These are phyloP conservation scores for Penicillium sp. DNA, from an alignment of 2,329 filamentous ascomycete genomes.

Conservation along the genomic window DNA sequence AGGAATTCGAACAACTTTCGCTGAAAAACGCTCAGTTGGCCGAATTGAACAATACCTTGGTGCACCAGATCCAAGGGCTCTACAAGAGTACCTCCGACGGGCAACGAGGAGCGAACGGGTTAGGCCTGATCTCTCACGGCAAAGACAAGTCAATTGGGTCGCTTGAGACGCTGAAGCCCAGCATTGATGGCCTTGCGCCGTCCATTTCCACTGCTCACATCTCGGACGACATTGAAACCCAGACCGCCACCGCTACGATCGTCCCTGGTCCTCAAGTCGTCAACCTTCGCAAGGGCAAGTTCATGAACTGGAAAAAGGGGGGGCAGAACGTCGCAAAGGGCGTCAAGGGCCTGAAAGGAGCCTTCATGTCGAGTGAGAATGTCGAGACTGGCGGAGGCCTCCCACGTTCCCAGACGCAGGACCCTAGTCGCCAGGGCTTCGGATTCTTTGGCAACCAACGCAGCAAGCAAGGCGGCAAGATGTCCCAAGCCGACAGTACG, in stretches of 20 bases:
- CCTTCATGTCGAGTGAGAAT: conserved; percentile 68
- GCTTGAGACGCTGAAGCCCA: conserved; percentile 41
- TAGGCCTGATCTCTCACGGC: conserved; percentile 52
- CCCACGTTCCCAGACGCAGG: conserved; percentile 37
- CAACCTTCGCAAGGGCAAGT: conserved; percentile 93
- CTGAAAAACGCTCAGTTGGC: conserved; percentile 90
- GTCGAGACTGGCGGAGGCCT: conserved; percentile 24
- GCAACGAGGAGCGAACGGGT: conserved; percentile 42
- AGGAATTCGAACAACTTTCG: conserved; percentile 92
- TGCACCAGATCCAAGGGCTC: conserved; percentile 86
- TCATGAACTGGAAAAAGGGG: conserved; percentile 92
- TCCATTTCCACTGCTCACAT: conserved; percentile 52
- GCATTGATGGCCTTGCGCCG: conserved; percentile 47
- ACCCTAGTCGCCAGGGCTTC: conserved; percentile 55
- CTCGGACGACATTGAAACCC: conserved; percentile 60
- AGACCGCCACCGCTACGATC: conserved; percentile 51
- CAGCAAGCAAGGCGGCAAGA: conserved; percentile 36
- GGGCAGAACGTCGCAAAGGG: conserved; percentile 91
- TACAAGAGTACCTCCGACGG: conserved; percentile 65
- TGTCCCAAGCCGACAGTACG: conserved; percentile 41
- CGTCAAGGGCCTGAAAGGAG: conserved; percentile 89
- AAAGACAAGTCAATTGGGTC: conserved; percentile 47
- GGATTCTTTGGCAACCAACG: conserved; percentile 60
- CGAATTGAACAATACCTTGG: conserved; percentile 91
- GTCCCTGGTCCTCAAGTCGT: conserved; percentile 81